A percentile compares a stretch with the other conserved stretches of the same genome.
phyloP scores from a whole-genome alignment of 129 eudicot species.

The Flaveria robusta region DNA sequence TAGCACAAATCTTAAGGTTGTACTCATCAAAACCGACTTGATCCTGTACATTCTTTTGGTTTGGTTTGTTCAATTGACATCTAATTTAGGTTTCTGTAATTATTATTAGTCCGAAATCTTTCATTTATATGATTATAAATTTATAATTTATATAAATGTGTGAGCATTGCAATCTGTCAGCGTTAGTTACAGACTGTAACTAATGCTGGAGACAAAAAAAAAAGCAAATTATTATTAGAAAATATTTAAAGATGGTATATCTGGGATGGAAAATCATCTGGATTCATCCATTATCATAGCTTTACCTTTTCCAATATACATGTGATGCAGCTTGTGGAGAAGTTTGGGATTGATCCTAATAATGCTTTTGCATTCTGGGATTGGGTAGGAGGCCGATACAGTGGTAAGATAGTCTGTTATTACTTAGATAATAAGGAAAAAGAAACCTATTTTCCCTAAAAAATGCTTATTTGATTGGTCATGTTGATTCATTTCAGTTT shows the following conservation, averaged over 20 bases:
- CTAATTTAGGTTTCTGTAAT: not conserved
- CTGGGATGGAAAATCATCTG: not conserved
- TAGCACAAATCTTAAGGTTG: conserved; percentile 90
- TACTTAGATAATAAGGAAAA: not conserved
- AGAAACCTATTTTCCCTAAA: not conserved
- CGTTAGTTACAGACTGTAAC: too few relatives aligned
- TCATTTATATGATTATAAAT: not conserved
- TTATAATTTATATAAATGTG: not conserved
- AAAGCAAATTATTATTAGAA: not conserved
- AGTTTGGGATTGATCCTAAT: conserved; percentile 96
- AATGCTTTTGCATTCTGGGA: conserved; percentile 99
- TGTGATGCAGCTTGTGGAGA: conserved; percentile 80
- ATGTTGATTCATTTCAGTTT: conserved; percentile 55
- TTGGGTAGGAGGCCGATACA: conserved; percentile 99
- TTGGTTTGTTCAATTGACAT: conserved; percentile 12
- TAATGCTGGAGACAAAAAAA: not conserved
- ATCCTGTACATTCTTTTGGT: not conserved
- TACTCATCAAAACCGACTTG: not conserved
- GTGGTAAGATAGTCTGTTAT: conserved; percentile 59
- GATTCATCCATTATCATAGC: conserved; percentile 15
- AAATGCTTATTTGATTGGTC: conserved; percentile 30
- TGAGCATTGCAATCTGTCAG: not conserved
- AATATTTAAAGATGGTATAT: not conserved
- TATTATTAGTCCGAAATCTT: not conserved
- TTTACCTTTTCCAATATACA: conserved; percentile 11